Base-by-base conservation (phyloP, 140 eudicot species). In the Oenanthe javanica region DNA sequence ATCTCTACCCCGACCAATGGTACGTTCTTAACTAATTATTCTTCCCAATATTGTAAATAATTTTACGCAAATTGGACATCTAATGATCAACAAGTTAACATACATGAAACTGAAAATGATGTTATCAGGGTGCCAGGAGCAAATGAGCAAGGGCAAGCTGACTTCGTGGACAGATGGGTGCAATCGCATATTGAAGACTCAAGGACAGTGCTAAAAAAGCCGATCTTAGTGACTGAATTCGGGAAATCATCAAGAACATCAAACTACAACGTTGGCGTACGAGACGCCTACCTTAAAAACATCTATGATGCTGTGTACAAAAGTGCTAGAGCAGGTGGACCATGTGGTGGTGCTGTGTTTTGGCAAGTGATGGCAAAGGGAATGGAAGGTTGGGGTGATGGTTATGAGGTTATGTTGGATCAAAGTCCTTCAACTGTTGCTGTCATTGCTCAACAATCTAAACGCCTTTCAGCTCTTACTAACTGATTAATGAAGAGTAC, bases 1-100 rank as follows among this genome's bases (percentile, higher is more conserved):
- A 92, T 77, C 90, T 94, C 40, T 89, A 89, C 71, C 93, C 93
- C 19, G 97, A 91, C 77, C 80, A 79, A 66, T 91, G 97, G 97
- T 91, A 83, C 38, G 48, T 88, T 92, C 89, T 88, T 12, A 59
- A 73, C 49, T 2, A 6, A 72, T 43, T 2, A 42, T 16, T 40
- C 38, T 67, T n/a, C n/a, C n/a, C n/a, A n/a, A n/a, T n/a, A n/a
- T 18, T 4, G 3, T 6, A 61, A 61, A 57, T 10, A 5, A 61
- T 61, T 61, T 63, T 8, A 19, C 27, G 40, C 11, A 2, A 63
- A 63, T 23, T 13, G 1, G 45, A 42, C 23, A 4, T 1, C 2
- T 55, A 15, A 19, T 3, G 23, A 63, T 25, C 11, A 64, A 9
- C 38, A 64, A 64, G 1, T 64, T 19, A 64, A 19, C 27, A 21